Percentiles rank a stretch among this genome's conserved stretches.
These are phyloP conservation scores for Coniosporium tulheliwenetii DNA, from an alignment of 2,329 filamentous ascomycete species.

Conservation along the genomic window DNA sequence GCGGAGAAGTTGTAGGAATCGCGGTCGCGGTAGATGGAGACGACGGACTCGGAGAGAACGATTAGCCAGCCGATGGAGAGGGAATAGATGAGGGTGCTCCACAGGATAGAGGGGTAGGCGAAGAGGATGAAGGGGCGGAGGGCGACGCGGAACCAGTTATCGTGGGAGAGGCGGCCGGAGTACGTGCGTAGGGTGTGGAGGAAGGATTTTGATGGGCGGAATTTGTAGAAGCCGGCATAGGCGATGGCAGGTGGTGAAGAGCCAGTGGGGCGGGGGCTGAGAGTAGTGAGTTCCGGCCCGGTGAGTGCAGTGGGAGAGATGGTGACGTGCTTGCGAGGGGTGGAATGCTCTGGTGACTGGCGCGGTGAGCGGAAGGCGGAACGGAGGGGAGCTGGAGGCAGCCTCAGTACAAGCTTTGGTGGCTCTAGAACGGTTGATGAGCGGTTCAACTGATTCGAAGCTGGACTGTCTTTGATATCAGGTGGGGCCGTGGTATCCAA, in stretches of 20 bases:
- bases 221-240: slow-evolving; percentile 58
- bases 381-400: not conserved
- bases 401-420: too few species aligned
- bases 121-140: slow-evolving; percentile 72
- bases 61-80: slow-evolving; percentile 92
- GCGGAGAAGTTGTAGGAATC: slow-evolving; percentile 66
- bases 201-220: slow-evolving; percentile 55
- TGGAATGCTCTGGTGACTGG: not conserved
- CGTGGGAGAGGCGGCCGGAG: slow-evolving; percentile 62
- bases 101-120: slow-evolving; percentile 76
- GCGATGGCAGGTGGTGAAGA: slow-evolving; percentile 3
- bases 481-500: not conserved
- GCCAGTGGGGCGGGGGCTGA: too few species aligned
- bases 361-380: not conserved
- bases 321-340: not conserved
- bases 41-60: slow-evolving; percentile 76
- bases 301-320: not conserved
- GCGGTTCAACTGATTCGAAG: not conserved
- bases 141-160: slow-evolving; percentile 67
- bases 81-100: slow-evolving; percentile 72
- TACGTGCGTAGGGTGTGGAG: slow-evolving; percentile 58
- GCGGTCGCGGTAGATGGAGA: slow-evolving; percentile 58
- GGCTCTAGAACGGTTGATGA: not conserved
- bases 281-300: not conserved
- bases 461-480: slow-evolving; percentile 1